Base-by-base conservation (phyloP, 305 asterid species). In the Nicotiana rustica region DNA sequence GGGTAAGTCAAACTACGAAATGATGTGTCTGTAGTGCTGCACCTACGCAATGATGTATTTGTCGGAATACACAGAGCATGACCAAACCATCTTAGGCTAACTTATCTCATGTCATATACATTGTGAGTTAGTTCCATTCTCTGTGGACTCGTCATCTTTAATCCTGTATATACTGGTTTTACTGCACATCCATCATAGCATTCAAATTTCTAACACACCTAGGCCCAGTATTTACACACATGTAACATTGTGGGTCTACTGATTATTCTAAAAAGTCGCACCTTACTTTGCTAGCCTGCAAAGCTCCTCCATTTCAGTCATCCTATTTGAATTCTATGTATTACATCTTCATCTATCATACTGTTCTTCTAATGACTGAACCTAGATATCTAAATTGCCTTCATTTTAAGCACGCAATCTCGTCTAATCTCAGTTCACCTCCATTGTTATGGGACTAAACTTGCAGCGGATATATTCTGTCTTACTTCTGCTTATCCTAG, bases 1-100 rank as follows among this genome's bases (percentile, higher is more conserved):
- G 84, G 70, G 99, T 95, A 83, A 90, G 97, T 78, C 59, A 15
- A 29, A 52, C 56, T 25, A 59, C 19, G 29, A 2, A 59, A n/a
- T 29, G 70, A 65, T 65, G 70, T n/a, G 33, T 65, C 29, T 65
- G n/a, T 44, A 44, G 38, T 65, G 70, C 41, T 1, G 70, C 70
- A 65, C 70, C 70, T 25, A 59, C 19, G 25, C 6, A 59, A n/a
- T 29, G 70, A 65, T 65, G 70, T 36, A 65, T 65, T 65, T 65
- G 18, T 33, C 36, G 10, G 70, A 65, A 65, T 29, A 65, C 38
- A 33, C 25, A 25, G 38, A 64, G 2, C 6, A 10, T 65, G 70
- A 65, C 70, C 41, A 29, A 13, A 31, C 69, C 38, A 64, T 29
- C 70, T 12, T 65, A 65, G 65, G 18, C 41, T 65, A 65, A 65